These are phyloP conservation scores for Licmophora abbreviata DNA, from an alignment of 108 stramenopile genomes.

Conservation along the genomic window DNA sequence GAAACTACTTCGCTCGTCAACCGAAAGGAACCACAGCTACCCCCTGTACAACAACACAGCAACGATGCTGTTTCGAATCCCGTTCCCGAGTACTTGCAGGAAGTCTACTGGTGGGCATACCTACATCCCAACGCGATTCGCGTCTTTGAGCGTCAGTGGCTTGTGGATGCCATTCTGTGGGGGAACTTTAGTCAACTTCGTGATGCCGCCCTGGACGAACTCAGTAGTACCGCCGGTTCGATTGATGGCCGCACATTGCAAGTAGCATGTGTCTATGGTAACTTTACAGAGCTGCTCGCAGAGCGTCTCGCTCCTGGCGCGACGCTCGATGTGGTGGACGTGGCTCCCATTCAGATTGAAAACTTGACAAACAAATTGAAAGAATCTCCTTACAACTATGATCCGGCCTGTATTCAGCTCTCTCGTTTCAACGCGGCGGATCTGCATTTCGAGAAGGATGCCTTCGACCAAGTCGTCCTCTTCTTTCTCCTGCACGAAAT, in stretches of 20 bases:
- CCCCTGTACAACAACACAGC: background rate
- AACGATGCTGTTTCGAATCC: background rate
- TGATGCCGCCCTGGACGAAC: background rate
- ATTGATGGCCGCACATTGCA: conserved; percentile 1
- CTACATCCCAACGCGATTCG: background rate
- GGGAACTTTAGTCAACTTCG: conserved; percentile 1
- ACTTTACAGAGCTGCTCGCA: background rate
- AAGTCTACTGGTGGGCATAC: conserved; percentile 7
- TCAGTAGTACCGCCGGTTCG: background rate
- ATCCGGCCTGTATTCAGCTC: too few species aligned
- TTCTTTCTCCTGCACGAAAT: conserved; percentile 7
- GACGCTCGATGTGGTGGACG: background rate
- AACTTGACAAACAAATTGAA: conserved; percentile 1
- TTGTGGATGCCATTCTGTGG: conserved; percentile 1
- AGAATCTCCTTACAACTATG: background rate
- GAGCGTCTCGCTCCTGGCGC: background rate
- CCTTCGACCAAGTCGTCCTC: conserved; percentile 1
- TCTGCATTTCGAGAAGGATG: background rate
- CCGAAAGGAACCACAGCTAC: background rate
- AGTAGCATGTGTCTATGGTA: conserved; percentile 4
- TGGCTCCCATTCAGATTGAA: conserved; percentile 1
- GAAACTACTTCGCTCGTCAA: background rate
- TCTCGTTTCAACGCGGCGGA: conserved; percentile 1
- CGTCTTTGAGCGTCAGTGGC: background rate
- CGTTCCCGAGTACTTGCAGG: background rate